phyloP scores from a whole-genome alignment of 208 protist genomes.

The Crithidia sp. region DNA sequence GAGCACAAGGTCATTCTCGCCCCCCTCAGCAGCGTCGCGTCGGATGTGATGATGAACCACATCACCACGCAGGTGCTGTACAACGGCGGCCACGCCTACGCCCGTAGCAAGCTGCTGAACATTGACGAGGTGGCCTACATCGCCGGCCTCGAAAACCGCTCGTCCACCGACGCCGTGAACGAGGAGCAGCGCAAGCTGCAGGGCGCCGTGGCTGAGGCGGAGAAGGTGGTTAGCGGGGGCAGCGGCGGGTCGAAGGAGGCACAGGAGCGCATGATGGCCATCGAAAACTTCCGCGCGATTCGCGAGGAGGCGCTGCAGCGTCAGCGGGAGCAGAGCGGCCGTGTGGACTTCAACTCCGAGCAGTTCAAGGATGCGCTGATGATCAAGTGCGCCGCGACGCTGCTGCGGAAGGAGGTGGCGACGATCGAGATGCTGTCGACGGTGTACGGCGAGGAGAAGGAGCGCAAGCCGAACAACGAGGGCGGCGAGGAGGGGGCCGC shows the following conservation, averaged over 20 bases:
- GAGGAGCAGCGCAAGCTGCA: slow-evolving; percentile 40
- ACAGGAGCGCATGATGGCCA: slow-evolving; percentile 32
- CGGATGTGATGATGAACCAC: slow-evolving; percentile 74
- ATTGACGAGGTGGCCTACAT: slow-evolving; percentile 66
- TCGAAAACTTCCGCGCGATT: slow-evolving; percentile 44
- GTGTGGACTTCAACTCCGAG: slow-evolving; percentile 78
- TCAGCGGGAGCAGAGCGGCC: slow-evolving; percentile 46
- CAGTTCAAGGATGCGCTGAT: slow-evolving; percentile 85
- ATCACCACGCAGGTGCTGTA: slow-evolving; percentile 56
- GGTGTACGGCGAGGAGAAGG: slow-evolving; percentile 40
- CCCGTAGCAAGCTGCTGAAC: slow-evolving; percentile 64
- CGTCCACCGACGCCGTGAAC: slow-evolving; percentile 33
- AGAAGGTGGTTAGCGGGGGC: slow-evolving; percentile 26
- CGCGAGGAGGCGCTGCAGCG: slow-evolving; percentile 55
- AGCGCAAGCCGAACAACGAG: slow-evolving; percentile 18
- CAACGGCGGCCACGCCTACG: slow-evolving; percentile 49
- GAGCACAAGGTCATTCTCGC: slow-evolving; percentile 34
- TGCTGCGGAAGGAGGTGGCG: slow-evolving; percentile 59
- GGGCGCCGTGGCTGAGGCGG: slow-evolving; percentile 28
- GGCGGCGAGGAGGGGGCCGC: slow-evolving; percentile 20
- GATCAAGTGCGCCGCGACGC: slow-evolving; percentile 74
- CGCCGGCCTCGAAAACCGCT: slow-evolving; percentile 35
- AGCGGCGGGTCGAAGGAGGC: slow-evolving; percentile 45
- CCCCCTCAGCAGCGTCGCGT: slow-evolving; percentile 41
- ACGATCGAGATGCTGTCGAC: slow-evolving; percentile 64